Base-by-base conservation (phyloP, 805 yeast species). In the Pichia exigua region DNA sequence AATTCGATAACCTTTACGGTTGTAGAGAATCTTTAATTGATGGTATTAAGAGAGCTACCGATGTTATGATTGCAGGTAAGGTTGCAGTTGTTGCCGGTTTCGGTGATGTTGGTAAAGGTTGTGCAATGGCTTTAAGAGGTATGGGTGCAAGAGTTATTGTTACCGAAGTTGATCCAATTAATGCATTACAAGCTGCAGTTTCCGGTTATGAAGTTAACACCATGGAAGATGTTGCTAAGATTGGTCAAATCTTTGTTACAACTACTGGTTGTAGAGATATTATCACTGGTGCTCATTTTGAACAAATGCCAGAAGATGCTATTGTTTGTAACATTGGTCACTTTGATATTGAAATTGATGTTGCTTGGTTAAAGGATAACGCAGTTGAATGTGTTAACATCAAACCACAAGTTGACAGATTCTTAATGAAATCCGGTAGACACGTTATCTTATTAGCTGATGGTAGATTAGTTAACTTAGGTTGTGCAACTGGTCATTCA, bases 81-180 rank as follows among this genome's bases (percentile, higher is more conserved):
- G 94, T 88, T 69, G 96, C 98, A 57, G 95, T 92, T 65, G 98
- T 92, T 66, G 97, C 97, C 57, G 99, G 99, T 77, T 92, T 84
- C 80, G 99, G 99, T 83, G 99, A 92, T 72, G 99, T 92, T 70
- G 99, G 99, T 79, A 92, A 92, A 80, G 99, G 99, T 74, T 92
- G 99, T 83, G 97, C 97, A 73, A 86, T 90, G 88, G 96, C 99
- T 61, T 83, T 94, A 68, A 85, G 88, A 77, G 91, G 95, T 71
- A 91, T 92, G 97, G 99, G 99, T 79, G 97, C 99, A 62, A 87
- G 97, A 75, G 99, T 92, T 65, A 81, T 94, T 61, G 90, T 92
- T 68, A 86, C 98, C 63, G 99, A 92, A 81, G 79, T 92, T 67
- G 99, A 92, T 76, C 99, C 99, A 70, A 92, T 92, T 78, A 92